These are phyloP conservation scores for Colletotrichum scovillei DNA, from an alignment of 2,329 filamentous ascomycete genomes.

Conservation along the genomic window DNA sequence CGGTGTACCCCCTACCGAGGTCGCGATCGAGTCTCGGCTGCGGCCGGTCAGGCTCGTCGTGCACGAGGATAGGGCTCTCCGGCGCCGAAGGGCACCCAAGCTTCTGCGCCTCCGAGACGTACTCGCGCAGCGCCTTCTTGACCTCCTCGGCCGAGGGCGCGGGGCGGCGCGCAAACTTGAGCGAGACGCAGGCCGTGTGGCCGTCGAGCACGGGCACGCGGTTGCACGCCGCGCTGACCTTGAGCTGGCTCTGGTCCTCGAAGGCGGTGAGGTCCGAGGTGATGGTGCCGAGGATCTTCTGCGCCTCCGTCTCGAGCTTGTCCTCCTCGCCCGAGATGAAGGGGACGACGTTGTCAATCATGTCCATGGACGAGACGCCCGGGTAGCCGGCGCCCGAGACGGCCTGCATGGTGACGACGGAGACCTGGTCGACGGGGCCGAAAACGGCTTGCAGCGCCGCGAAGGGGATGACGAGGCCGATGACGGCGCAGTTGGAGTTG, in stretches of 20 bases:
- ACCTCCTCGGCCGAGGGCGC: conserved; percentile 81
- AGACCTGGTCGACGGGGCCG: conserved; percentile 80
- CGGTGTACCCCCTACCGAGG: conserved; percentile 85
- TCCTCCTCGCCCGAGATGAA: conserved; percentile 95
- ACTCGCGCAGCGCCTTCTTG: conserved; percentile 81
- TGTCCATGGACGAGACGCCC: conserved; percentile 92
- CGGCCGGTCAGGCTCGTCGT: conserved; percentile 89
- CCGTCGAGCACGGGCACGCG: conserved; percentile 95
- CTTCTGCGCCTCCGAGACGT: conserved; percentile 83
- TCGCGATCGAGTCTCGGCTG: conserved; percentile 93
- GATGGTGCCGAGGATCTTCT: conserved; percentile 88
- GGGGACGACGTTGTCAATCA: conserved; percentile 95
- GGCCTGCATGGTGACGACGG: conserved; percentile 93
- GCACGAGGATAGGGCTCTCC: conserved; percentile 82
- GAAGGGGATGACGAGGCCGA: conserved; percentile 94
- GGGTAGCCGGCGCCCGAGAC: conserved; percentile 93
- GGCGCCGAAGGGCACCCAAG: conserved; percentile 92
- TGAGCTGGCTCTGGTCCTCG: conserved; percentile 77
- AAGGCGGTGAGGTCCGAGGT: conserved; percentile 80
- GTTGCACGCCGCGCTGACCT: conserved; percentile 89
- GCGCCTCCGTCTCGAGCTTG: conserved; percentile 93
- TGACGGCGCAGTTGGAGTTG: conserved; percentile 98
- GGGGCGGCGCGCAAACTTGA: conserved; percentile 82
- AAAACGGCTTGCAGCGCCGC: conserved; percentile 89
- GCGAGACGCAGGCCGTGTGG: conserved; percentile 92